These are phyloP conservation scores for Yamadazyma sp. DNA, from an alignment of 1,139 yeast species.

Conservation along the genomic window DNA sequence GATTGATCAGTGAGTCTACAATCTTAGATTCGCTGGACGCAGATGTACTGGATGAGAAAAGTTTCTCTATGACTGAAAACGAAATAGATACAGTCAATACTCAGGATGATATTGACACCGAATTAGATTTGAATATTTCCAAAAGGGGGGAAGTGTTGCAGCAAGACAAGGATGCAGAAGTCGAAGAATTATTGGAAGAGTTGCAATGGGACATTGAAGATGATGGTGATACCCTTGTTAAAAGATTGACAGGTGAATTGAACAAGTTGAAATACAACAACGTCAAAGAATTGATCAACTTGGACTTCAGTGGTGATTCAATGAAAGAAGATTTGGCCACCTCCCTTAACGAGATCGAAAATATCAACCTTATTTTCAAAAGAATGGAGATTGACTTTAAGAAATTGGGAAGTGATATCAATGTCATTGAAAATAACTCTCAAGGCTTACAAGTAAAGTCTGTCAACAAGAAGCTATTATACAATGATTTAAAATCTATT, in stretches of 20 bases:
- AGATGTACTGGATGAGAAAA: constrained; percentile 15
- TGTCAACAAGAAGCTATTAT: constrained; percentile 73
- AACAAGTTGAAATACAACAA: constrained; percentile 37
- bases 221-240: constrained; percentile 55
- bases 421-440: constrained; percentile 70
- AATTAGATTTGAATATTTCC: constrained; percentile 22
- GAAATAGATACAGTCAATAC: constrained; percentile 13
- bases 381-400: constrained; percentile 45
- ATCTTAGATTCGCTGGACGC: constrained; percentile 16
- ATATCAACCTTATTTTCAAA: constrained; percentile 51
- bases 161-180: constrained; percentile 43
- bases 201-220: constrained; percentile 72
- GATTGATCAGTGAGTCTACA: constrained; percentile 6
- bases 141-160: constrained; percentile 17
- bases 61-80: constrained; percentile 15
- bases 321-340: constrained; percentile 35
- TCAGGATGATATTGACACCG: constrained; percentile 12
- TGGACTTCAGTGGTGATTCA: constrained; percentile 39
- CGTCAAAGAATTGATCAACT: constrained; percentile 37
- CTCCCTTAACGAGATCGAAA: constrained; percentile 64
- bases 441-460: constrained; percentile 84
- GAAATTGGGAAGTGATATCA: constrained; percentile 60
- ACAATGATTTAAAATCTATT: constrained; percentile 67
- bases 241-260: constrained; percentile 54
- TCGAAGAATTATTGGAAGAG: constrained; percentile 73